phyloP scores from a whole-genome alignment of 2,329 filamentous ascomycete genomes.

The Rhynchosporium graminicola region DNA sequence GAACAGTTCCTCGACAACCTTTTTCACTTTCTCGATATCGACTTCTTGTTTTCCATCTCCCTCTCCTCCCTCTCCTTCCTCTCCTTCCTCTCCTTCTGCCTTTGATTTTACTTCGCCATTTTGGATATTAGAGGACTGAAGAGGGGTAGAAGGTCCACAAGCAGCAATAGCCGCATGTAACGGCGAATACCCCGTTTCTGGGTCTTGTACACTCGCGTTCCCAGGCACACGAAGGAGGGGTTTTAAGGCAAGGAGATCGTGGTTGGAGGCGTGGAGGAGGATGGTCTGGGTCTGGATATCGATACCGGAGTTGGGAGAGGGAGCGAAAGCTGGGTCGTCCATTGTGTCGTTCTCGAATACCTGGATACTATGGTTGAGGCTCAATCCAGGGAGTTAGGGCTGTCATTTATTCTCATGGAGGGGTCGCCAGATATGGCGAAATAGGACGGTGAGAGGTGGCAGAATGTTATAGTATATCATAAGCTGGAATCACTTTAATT shows the following conservation, averaged over 20 bases:
- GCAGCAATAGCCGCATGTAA: constrained; percentile 88
- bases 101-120: not conserved
- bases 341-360: constrained; percentile 23
- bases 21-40: constrained; percentile 60
- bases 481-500: no score
- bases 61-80: constrained; percentile 40
- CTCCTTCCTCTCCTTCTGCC: constrained; percentile 39
- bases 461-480: not conserved
- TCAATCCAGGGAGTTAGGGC: no score
- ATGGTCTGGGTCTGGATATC: constrained; percentile 53
- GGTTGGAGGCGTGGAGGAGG: constrained; percentile 65
- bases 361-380: not conserved
- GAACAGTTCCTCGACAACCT: constrained; percentile 74
- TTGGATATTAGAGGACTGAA: not conserved
- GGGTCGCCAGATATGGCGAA: constrained; percentile 1
- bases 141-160: constrained; percentile 49
- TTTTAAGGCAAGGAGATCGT: constrained; percentile 45
- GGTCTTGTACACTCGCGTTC: constrained; percentile 77
- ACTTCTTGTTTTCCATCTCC: constrained; percentile 41
- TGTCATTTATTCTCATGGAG: constrained; percentile 2
- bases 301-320: constrained; percentile 27
- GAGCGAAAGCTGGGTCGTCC: constrained; percentile 36
- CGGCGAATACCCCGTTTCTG: constrained; percentile 81
- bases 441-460: constrained; percentile 3
- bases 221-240: constrained; percentile 39